A percentile compares a stretch with the other conserved stretches of the same genome.
Conservation (phyloP, 169 alveolate genomes). For the Amoebophrya sp. region DNA sequence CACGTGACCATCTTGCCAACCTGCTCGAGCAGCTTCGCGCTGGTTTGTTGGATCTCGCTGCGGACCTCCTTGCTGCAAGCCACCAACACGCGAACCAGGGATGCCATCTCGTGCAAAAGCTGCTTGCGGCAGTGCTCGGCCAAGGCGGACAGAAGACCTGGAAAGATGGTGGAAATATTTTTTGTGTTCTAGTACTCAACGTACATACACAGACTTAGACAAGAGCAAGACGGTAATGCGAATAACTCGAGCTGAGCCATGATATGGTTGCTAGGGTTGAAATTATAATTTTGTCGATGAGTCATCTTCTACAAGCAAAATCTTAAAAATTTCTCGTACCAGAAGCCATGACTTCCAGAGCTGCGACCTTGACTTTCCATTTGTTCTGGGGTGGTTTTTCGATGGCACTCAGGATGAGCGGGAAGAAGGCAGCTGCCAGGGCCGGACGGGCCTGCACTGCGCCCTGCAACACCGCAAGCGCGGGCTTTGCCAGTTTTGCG, state of each 20-base stretch:
- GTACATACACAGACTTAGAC: no score
- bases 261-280: no score
- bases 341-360: neutral
- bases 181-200: no score
- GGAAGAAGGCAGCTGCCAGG: neutral
- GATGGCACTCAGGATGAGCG: neutral
- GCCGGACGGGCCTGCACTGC: neutral
- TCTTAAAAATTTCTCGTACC: neutral
- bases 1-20: neutral
- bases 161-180: no score
- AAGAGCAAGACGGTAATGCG: no score
- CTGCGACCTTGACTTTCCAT: slow-evolving; percentile 28
- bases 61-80: slow-evolving; percentile 8
- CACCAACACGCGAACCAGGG: neutral
- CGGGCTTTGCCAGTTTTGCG: neutral
- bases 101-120: neutral
- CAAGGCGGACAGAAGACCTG: neutral
- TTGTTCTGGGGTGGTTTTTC: slow-evolving; percentile 1
- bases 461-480: neutral
- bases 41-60: neutral
- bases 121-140: neutral
- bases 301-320: neutral
- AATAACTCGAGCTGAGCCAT: no score
- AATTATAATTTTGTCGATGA: no score
- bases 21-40: slow-evolving; percentile 1